phyloP scores from a whole-genome alignment of 192 early-diverging fungal species.

The Mycoemilia scoparia region DNA sequence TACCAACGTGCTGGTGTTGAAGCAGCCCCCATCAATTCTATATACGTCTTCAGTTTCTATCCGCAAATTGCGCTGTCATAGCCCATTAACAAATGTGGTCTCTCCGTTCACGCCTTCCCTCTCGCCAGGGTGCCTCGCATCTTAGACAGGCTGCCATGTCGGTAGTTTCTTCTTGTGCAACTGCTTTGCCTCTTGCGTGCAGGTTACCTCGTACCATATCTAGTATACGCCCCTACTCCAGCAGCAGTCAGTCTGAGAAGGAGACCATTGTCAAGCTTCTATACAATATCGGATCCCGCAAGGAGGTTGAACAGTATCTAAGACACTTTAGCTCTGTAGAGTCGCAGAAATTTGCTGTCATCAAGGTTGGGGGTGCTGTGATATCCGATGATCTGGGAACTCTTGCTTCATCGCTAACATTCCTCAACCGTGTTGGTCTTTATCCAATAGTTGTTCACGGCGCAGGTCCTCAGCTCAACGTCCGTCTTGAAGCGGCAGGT shows the following conservation, averaged over 20 bases:
- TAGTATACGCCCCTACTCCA: neutral
- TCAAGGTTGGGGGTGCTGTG: slow-evolving; percentile 96
- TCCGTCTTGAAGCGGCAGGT: slow-evolving; percentile 70
- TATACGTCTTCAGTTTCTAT: too few species aligned
- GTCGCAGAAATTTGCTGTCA: slow-evolving; percentile 98
- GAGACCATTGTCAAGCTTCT: slow-evolving; percentile 75
- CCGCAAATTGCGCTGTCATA: too few species aligned
- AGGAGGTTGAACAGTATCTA: slow-evolving; percentile 97
- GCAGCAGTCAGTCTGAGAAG: slow-evolving; percentile 32
- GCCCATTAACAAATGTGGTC: too few species aligned
- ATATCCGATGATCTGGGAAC: slow-evolving; percentile 89
- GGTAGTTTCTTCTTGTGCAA: neutral
- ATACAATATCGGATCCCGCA: slow-evolving; percentile 97
- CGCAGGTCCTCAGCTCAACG: slow-evolving; percentile 92
- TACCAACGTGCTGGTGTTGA: too few species aligned
- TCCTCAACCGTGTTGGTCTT: slow-evolving; percentile 90
- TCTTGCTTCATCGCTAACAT: slow-evolving; percentile 84
- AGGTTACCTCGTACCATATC: slow-evolving; percentile 15
- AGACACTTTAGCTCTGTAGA: slow-evolving; percentile 92
- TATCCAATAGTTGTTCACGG: slow-evolving; percentile 98
- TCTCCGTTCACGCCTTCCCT: too few species aligned
- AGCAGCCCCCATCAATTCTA: too few species aligned
- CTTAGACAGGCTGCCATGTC: too few species aligned
- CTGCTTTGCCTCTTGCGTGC: too few species aligned
- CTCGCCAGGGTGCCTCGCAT: too few species aligned